A percentile compares a stretch with the other conserved stretches of the same genome.
These are phyloP conservation scores for Phytophthora citricola DNA, from an alignment of 352 stramenopile genomes.

Conservation along the genomic window DNA sequence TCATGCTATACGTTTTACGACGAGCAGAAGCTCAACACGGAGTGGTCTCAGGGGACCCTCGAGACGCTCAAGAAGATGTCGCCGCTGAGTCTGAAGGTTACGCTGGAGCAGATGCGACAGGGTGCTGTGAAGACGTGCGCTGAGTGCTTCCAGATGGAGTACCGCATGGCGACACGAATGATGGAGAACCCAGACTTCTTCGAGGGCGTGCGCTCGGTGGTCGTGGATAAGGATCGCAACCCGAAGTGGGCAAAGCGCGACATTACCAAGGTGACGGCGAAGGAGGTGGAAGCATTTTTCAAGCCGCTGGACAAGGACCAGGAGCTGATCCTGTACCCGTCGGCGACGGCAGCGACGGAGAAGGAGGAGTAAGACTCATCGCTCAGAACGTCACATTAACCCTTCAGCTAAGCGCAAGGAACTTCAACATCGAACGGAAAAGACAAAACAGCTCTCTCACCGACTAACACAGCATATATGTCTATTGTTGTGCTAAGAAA, in stretches of 20 bases:
- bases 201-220: slow-evolving; percentile 95
- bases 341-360: slow-evolving; percentile 36
- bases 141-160: slow-evolving; percentile 97
- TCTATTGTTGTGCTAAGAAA: slow-evolving; percentile 30
- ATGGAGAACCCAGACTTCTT: slow-evolving; percentile 95
- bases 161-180: slow-evolving; percentile 84
- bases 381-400: slow-evolving; percentile 33
- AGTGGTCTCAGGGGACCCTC: slow-evolving; percentile 85
- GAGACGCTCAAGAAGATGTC: slow-evolving; percentile 90
- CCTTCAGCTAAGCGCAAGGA: slow-evolving; percentile 28
- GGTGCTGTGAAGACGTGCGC: slow-evolving; percentile 82
- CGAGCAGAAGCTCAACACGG: slow-evolving; percentile 57
- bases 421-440: slow-evolving; percentile 37
- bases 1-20: slow-evolving; percentile 10
- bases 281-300: slow-evolving; percentile 88
- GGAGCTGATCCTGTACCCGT: slow-evolving; percentile 79
- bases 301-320: slow-evolving; percentile 74
- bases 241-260: slow-evolving; percentile 91
- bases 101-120: slow-evolving; percentile 93
- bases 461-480: slow-evolving; percentile 31
- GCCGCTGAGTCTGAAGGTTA: slow-evolving; percentile 95
- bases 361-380: slow-evolving; percentile 39
- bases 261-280: slow-evolving; percentile 61
- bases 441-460: slow-evolving; percentile 27
- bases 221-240: slow-evolving; percentile 96